These are phyloP conservation scores for Cokeromyces recurvatus DNA, from an alignment of 371 early-diverging fungal species.

Conservation along the genomic window DNA sequence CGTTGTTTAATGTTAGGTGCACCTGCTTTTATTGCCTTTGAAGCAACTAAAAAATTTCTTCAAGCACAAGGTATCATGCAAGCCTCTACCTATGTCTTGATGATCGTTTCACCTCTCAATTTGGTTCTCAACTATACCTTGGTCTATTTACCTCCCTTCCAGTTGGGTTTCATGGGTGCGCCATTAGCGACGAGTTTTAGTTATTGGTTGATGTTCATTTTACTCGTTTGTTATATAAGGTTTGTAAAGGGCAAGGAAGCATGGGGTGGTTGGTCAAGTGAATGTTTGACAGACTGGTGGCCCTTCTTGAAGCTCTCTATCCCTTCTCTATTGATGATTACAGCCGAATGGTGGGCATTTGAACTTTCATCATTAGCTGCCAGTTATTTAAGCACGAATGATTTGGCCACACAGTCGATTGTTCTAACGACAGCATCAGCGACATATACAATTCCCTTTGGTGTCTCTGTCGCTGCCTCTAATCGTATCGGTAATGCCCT, in stretches of 20 bases:
- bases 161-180: slow-evolving; percentile 76
- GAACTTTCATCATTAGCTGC: slow-evolving; percentile 77
- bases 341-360: slow-evolving; percentile 71
- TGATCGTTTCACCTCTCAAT: slow-evolving; percentile 68
- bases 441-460: slow-evolving; percentile 65
- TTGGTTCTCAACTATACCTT: slow-evolving; percentile 63
- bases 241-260: slow-evolving; percentile 60
- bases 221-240: slow-evolving; percentile 56
- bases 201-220: slow-evolving; percentile 60
- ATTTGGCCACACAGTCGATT: slow-evolving; percentile 81
- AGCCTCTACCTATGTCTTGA: slow-evolving; percentile 64
- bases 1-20: slow-evolving; percentile 63
- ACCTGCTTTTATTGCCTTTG: slow-evolving; percentile 71
- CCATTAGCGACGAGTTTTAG: slow-evolving; percentile 72
- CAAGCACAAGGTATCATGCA: slow-evolving; percentile 85
- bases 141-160: slow-evolving; percentile 60
- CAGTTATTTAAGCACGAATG: slow-evolving; percentile 64
- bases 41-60: slow-evolving; percentile 73
- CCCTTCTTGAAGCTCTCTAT: slow-evolving; percentile 65
- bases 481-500: slow-evolving; percentile 76
- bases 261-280: slow-evolving; percentile 81
- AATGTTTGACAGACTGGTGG: slow-evolving; percentile 57
- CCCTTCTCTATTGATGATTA: slow-evolving; percentile 63
- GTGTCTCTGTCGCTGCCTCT: slow-evolving; percentile 65
- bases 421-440: slow-evolving; percentile 65